Base-by-base conservation (phyloP, 78 protist species). In the Anaeramoeba flamelloides region DNA sequence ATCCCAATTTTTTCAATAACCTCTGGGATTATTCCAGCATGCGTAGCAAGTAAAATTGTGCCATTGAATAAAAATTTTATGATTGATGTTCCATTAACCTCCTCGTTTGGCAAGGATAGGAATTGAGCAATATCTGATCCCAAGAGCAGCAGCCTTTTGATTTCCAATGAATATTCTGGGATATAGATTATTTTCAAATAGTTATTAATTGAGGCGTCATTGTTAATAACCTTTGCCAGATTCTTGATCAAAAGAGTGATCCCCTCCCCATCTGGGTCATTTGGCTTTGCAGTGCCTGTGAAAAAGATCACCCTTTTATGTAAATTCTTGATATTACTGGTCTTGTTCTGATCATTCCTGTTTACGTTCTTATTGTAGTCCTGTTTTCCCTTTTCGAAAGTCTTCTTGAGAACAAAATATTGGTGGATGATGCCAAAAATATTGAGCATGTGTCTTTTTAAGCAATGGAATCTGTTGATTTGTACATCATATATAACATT, bases 381-480 rank as follows among this genome's bases (percentile, higher is more conserved):
- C n/a, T n/a, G n/a, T n/a, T n/a, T n/a, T n/a, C n/a, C n/a, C n/a
- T n/a, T n/a, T n/a, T n/a, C n/a, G n/a, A n/a, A n/a, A n/a, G n/a
- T n/a, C n/a, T n/a, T n/a, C n/a, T n/a, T n/a, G n/a, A n/a, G n/a
- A n/a, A n/a, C n/a, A n/a, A n/a, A n/a, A n/a, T n/a, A n/a, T n/a
- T n/a, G n/a, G n/a, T n/a, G n/a, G n/a, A n/a, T n/a, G n/a, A n/a
- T n/a, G n/a, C 79, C 38, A 39, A 89, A 88, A 36, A 89, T 85
- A 83, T 92, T 92, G 53, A 94, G 77, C 17, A 90, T 75, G 86
- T 94, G 98, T 36, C 98, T 85, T 93, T 94, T 94, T 91, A 92
- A 94, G 88, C 92, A 95, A 82, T 94, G 98, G 78, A 94, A 90
- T 79, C 98, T 89, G 91, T 94, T 94, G 75, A 91, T 91, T 76